Percentiles rank a stretch among this genome's conserved stretches.
Conservation (phyloP, 179 eudicot species). For the Silene noctiflora region DNA sequence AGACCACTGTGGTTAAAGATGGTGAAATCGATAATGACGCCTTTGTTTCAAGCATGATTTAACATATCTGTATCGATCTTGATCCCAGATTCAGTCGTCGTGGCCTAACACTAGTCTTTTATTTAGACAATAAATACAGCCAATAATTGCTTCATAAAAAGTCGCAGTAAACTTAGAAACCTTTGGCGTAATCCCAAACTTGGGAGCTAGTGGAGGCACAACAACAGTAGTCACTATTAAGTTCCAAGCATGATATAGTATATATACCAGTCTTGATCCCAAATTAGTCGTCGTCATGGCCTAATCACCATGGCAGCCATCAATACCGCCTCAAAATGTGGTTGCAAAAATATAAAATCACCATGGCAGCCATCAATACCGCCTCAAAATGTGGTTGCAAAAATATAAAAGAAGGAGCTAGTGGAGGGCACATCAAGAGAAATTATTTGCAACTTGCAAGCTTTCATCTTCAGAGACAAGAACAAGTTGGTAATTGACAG, state of each 20-base stretch:
- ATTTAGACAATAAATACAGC: neutral
- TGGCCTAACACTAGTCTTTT: neutral
- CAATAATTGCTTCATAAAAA: neutral
- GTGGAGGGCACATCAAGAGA: neutral
- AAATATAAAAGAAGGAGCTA: neutral
- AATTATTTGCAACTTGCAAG: neutral
- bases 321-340: neutral
- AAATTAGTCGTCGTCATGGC: neutral
- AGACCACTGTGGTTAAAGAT: slow-evolving; percentile 14
- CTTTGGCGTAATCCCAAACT: neutral
- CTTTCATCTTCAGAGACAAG: slow-evolving; percentile 11
- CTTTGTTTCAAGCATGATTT: neutral
- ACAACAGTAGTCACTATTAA: neutral
- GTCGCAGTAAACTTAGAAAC: neutral
- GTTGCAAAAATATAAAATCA: neutral
- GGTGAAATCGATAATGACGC: slow-evolving; percentile 16
- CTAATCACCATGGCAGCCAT: neutral
- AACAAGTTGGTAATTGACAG: slow-evolving; percentile 9
- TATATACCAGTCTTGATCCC: neutral
- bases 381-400: neutral
- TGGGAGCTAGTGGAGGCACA: neutral
- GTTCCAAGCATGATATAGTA: neutral
- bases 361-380: neutral
- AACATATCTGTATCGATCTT: neutral
- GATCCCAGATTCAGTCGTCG: neutral